Conservation (phyloP, 805 yeast genomes). For the Kluyveromyces aestuarii region DNA sequence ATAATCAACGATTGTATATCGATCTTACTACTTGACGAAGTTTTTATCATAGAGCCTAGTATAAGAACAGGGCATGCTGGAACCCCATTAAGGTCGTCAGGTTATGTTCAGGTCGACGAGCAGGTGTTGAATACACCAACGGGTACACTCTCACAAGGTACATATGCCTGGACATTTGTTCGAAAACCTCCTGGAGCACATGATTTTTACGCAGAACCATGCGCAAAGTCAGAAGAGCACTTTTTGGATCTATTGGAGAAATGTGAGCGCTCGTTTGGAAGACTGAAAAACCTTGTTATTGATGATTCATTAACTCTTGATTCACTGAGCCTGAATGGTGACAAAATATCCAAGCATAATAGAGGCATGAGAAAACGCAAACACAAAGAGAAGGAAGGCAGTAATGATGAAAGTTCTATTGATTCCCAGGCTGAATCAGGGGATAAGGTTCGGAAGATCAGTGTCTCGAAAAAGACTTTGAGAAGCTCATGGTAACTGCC, state of each 20-base stretch:
- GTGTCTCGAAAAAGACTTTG: constrained; percentile 26
- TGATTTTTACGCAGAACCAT: constrained; percentile 11
- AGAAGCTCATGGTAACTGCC: constrained; percentile 20
- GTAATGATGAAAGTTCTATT: background rate
- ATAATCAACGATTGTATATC: constrained; percentile 9
- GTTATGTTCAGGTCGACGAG: constrained; percentile 16
- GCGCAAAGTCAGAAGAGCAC: constrained; percentile 12
- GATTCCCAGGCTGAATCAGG: constrained; percentile 6
- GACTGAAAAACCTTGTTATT: constrained; percentile 4
- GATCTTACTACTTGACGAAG: constrained; percentile 5
- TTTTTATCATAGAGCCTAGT: constrained; percentile 6
- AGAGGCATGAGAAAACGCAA: constrained; percentile 15
- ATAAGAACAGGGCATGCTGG: constrained; percentile 5
- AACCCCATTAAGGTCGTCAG: constrained; percentile 9
- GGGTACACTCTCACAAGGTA: background rate
- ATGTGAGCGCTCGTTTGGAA: constrained; percentile 3
- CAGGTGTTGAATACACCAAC: constrained; percentile 9
- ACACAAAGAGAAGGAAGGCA: constrained; percentile 8
- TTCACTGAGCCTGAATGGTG: constrained; percentile 12
- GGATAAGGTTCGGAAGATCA: constrained; percentile 22
- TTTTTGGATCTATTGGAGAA: constrained; percentile 15
- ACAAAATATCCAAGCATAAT: constrained; percentile 9
- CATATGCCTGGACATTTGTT: constrained; percentile 13
- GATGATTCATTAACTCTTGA: constrained; percentile 8
- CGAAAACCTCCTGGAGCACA: constrained; percentile 12